phyloP scores from a whole-genome alignment of 2,329 filamentous ascomycete species.

The Exophiala dermatitidis region DNA sequence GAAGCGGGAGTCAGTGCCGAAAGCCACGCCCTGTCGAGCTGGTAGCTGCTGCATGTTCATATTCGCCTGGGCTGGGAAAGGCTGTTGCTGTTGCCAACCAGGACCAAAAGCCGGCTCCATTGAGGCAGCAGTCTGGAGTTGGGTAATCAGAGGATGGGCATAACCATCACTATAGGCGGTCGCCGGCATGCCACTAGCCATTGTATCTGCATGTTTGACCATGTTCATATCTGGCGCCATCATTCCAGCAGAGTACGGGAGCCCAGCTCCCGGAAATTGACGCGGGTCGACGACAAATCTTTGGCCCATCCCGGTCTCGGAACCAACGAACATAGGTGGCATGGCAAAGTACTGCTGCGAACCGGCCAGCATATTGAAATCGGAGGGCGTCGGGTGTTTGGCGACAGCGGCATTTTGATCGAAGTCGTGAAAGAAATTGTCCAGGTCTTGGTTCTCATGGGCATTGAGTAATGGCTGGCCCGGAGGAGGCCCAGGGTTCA shows the following conservation, averaged over 20 bases:
- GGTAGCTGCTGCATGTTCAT: slow-evolving; percentile 5
- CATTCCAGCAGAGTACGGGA: slow-evolving; percentile 14
- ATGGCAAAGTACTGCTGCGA: slow-evolving; percentile 22
- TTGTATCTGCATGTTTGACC: slow-evolving; percentile 4
- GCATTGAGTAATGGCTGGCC: slow-evolving; percentile 26
- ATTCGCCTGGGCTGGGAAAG: slow-evolving; percentile 9
- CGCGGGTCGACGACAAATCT: slow-evolving; percentile 16
- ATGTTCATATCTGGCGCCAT: slow-evolving; percentile 13
- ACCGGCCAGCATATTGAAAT: slow-evolving; percentile 14
- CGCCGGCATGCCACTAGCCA: slow-evolving; percentile 11
- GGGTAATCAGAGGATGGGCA: slow-evolving; percentile 9
- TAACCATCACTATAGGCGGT: slow-evolving; percentile 10
- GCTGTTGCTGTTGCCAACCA: slow-evolving; percentile 22
- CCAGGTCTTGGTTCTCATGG: slow-evolving; percentile 23
- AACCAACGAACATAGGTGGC: slow-evolving; percentile 25
- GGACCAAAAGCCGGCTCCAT: slow-evolving; percentile 17
- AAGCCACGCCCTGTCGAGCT: slow-evolving; percentile 15
- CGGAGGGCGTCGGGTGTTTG: slow-evolving; percentile 11
- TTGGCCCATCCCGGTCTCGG: slow-evolving; percentile 20
- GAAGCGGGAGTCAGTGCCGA: slow-evolving; percentile 25
- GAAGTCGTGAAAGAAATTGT: slow-evolving; percentile 26
- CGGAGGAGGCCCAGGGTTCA: slow-evolving; percentile 22
- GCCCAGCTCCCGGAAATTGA: slow-evolving; percentile 13
- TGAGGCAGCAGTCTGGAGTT: slow-evolving; percentile 12
- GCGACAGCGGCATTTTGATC: slow-evolving; percentile 19